Conservation (phyloP, 2,329 filamentous ascomycete genomes). For the Nemania sp. region DNA sequence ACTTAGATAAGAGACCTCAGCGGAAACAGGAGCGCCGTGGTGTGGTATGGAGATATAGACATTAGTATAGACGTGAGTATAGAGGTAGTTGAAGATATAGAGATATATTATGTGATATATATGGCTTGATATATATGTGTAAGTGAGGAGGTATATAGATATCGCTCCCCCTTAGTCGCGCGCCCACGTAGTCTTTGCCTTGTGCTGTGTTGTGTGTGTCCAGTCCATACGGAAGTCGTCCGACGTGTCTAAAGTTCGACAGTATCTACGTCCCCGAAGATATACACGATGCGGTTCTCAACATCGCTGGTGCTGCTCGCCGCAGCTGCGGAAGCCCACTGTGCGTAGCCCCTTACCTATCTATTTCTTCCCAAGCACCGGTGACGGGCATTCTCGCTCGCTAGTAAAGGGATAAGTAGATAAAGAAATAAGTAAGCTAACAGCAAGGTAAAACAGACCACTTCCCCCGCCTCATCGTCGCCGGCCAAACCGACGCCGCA, state of each 20-base stretch:
- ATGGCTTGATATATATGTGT: neutral
- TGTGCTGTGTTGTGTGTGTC: too few relatives aligned
- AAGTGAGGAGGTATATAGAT: too few relatives aligned
- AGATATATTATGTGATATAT: too few relatives aligned
- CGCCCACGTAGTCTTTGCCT: too few relatives aligned
- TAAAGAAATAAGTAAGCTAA: neutral
- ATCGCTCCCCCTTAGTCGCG: too few relatives aligned
- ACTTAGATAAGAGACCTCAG: too few relatives aligned
- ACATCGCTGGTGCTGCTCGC: constrained; percentile 16
- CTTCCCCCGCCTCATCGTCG: constrained; percentile 37
- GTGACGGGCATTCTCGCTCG: neutral
- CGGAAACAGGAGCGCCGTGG: neutral
- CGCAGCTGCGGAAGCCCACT: constrained; percentile 17
- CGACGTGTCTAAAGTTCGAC: too few relatives aligned
- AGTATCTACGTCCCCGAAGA: too few relatives aligned
- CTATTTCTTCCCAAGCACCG: neutral
- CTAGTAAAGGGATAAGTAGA: neutral
- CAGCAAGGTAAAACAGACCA: constrained; percentile 29
- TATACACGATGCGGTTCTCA: constrained; percentile 9
- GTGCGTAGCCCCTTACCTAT: neutral
- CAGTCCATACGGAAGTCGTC: too few relatives aligned
- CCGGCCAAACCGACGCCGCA: constrained; percentile 31
- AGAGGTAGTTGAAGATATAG: too few relatives aligned
- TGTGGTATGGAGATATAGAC: too few relatives aligned
- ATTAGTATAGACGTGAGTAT: too few relatives aligned